phyloP scores from a whole-genome alignment of 2,329 filamentous ascomycete species.

The Phialophora verrucosa region DNA sequence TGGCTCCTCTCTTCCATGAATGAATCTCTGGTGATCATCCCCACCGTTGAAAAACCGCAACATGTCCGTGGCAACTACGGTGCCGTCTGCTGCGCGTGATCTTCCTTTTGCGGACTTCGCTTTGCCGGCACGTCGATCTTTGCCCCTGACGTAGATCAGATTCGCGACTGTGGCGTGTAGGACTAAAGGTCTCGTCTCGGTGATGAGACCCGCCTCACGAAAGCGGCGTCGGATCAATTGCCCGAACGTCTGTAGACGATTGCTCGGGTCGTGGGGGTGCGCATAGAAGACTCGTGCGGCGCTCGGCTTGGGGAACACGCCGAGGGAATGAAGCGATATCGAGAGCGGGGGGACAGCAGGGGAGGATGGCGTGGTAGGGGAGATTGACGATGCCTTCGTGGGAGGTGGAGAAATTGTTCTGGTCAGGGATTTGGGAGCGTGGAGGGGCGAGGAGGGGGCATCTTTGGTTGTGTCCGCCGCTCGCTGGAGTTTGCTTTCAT shows the following conservation, averaged over 20 bases:
- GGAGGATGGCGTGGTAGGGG: background rate
- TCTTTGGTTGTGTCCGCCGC: background rate
- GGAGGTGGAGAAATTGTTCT: slow-evolving; percentile 12
- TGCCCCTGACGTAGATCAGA: slow-evolving; percentile 68
- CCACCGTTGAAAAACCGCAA: slow-evolving; percentile 44
- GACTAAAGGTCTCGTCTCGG: slow-evolving; percentile 63
- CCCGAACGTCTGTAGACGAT: slow-evolving; percentile 51
- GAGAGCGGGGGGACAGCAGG: slow-evolving; percentile 17
- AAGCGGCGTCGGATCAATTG: slow-evolving; percentile 50
- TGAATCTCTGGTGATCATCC: background rate
- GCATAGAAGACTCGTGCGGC: slow-evolving; percentile 43
- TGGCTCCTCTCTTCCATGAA: background rate
- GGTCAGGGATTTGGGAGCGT: background rate
- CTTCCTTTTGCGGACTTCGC: background rate
- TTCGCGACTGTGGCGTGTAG: slow-evolving; percentile 88
- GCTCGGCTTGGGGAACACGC: slow-evolving; percentile 31
- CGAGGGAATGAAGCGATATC: slow-evolving; percentile 34
- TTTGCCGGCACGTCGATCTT: slow-evolving; percentile 29
- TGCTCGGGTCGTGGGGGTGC: slow-evolving; percentile 44
- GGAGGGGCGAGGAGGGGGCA: background rate
- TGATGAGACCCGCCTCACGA: slow-evolving; percentile 49
- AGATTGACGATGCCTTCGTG: background rate
- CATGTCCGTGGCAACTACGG: slow-evolving; percentile 56
- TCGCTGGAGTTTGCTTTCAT: background rate
- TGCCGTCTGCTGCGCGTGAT: slow-evolving; percentile 23